Percentiles rank a stretch among this genome's conserved stretches.
phyloP scores from a whole-genome alignment of 73 alveolate genomes.

The Symbiodinium natans region DNA sequence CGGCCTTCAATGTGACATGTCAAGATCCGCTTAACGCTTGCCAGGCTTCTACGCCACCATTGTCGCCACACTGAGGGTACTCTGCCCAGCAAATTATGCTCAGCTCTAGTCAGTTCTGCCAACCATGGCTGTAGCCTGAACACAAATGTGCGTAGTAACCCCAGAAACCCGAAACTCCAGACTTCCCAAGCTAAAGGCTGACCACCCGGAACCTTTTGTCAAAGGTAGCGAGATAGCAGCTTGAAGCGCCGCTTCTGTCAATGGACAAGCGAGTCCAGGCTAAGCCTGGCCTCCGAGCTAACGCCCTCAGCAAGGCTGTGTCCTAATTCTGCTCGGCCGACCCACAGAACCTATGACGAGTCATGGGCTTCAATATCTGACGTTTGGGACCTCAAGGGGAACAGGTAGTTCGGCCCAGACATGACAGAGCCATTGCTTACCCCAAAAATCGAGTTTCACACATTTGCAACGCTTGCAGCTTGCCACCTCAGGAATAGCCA shows the following conservation, averaged over 20 bases:
- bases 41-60: slow-evolving; percentile 84
- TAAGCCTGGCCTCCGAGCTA: not conserved
- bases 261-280: not conserved
- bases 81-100: not conserved
- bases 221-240: no score
- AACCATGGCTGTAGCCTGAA: no score
- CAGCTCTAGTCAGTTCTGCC: no score
- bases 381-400: no score
- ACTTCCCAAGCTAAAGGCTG: no score
- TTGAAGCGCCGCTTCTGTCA: not conserved
- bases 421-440: not conserved
- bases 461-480: not conserved
- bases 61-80: slow-evolving; percentile 63
- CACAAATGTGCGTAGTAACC: no score
- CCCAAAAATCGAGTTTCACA: not conserved
- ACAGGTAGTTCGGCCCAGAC: not conserved
- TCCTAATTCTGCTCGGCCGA: not conserved
- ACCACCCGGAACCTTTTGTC: no score
- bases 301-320: not conserved
- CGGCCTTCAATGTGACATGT: no score
- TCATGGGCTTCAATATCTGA: no score
- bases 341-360: no score
- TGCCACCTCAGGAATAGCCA: not conserved
- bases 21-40: no score
- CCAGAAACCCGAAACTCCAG: no score